Evolutionary conservation across 2,329 filamentous ascomycete genomes (phyloP), one percentile per base, ranked within the genome.

Genomic region (Colletotrichum orbiculare): DNA sequence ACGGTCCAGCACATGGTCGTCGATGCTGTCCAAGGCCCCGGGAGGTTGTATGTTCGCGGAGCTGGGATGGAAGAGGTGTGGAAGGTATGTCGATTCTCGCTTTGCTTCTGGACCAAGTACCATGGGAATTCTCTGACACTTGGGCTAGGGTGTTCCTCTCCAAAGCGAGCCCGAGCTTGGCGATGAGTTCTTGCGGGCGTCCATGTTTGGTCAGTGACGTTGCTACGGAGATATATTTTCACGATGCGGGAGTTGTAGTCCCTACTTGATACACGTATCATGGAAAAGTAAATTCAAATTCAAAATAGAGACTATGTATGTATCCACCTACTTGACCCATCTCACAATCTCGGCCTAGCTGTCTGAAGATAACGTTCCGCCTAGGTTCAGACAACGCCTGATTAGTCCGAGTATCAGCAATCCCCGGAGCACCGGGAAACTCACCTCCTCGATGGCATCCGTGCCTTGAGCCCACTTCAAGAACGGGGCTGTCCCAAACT

Each of bases 391-490:
- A 25, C 25, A 25, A 25, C 4, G 25, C 25, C 4, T 25, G 5
- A 25, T 25, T 25, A 25, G 25, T 25, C 25, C 25, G 25, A 25
- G 25, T 5, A 25, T 25, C 25, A 25, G 25, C 25, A 25, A 25
- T 25, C 25, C 25, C 25, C 25, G 25, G 25, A 25, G 25, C 25
- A 25, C 4, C 25, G 25, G 25, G 3, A 25, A 35, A 43, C 0
- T 33, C 34, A 55, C 53, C 53, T 55, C 53, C 1, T 35, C 41
- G n/a, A 55, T 55, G 0, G 53, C 42, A 11, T 55, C 53, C 5
- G 42, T 55, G 13, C 42, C 53, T 2, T 55, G 53, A 10, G 53
- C 53, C 53, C 53, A 55, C 33, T 55, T 55, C 53, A 55, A n/a
- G 2, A 55, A 55, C 0, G 53, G 17, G 2, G 41, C 41, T 17